Evolutionary conservation across 805 yeast species (phyloP).

Genomic region (Yarrowia hollandica): DNA sequence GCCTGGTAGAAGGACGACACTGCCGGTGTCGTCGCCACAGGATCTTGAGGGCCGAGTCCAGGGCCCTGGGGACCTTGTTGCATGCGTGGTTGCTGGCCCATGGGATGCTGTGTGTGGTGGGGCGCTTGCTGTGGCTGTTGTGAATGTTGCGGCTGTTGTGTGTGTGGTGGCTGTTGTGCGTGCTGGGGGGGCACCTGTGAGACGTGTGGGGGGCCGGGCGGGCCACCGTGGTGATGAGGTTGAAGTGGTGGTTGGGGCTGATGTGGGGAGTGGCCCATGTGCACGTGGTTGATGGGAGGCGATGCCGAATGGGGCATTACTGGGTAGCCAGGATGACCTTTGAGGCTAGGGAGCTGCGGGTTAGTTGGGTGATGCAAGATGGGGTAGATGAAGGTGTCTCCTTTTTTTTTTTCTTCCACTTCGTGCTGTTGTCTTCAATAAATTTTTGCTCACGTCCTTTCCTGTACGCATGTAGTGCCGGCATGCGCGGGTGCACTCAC

Average conservation of each 20-base stretch:
- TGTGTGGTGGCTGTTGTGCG: too few species aligned
- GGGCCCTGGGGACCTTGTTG: not conserved
- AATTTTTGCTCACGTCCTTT: not conserved
- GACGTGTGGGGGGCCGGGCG: too few species aligned
- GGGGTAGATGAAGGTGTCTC: too few species aligned
- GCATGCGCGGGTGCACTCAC: not conserved
- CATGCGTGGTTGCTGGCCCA: not conserved
- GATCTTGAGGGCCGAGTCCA: not conserved
- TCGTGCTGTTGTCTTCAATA: not conserved
- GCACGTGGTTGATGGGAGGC: not conserved
- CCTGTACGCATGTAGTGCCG: not conserved
- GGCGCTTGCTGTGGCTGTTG: not conserved
- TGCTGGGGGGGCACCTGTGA: too few species aligned
- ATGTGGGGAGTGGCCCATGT: not conserved
- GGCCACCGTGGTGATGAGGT: too few species aligned
- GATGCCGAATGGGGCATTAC: constrained; percentile 21
- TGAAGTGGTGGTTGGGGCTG: not conserved
- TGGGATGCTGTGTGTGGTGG: not conserved
- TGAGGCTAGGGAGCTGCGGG: constrained; percentile 20
- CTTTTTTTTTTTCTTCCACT: too few species aligned
- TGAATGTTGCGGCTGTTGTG: not conserved
- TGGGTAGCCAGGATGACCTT: constrained; percentile 16
- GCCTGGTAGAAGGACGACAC: constrained; percentile 16
- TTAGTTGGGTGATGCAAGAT: too few species aligned
- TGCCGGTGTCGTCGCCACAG: not conserved